A percentile compares a stretch with the other conserved stretches of the same genome.
Conservation (phyloP, 2,329 filamentous ascomycete genomes). For the Tolypocladium inflatum region DNA sequence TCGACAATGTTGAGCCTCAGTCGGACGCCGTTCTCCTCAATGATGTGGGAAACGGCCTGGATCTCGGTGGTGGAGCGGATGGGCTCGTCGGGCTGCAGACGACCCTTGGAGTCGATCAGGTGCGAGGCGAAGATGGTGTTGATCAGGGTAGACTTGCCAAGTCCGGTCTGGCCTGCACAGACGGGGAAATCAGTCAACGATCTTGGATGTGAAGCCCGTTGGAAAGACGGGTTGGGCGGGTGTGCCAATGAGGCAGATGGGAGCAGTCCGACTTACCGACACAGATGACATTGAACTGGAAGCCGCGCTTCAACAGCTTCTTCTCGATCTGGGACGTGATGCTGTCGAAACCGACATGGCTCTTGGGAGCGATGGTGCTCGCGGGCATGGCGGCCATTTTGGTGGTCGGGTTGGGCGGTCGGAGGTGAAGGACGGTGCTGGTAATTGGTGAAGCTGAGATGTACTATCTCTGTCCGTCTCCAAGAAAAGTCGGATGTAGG, state of each 20-base stretch:
- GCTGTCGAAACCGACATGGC: slow-evolving; percentile 99
- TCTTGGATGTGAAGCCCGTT: not conserved
- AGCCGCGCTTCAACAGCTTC: slow-evolving; percentile 98
- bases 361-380: slow-evolving; percentile 75
- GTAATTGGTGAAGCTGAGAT: slow-evolving; percentile 17
- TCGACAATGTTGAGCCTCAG: slow-evolving; percentile 98
- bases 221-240: not conserved
- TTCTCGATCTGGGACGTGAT: slow-evolving; percentile 99
- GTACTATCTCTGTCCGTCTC: slow-evolving; percentile 14
- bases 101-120: slow-evolving; percentile 97
- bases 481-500: slow-evolving; percentile 24
- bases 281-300: slow-evolving; percentile 99
- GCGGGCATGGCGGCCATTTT: slow-evolving; percentile 53
- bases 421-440: not conserved
- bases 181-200: slow-evolving; percentile 7
- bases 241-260: not conserved
- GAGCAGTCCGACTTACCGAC: slow-evolving; percentile 62
- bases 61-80: slow-evolving; percentile 97
- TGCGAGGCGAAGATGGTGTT: slow-evolving; percentile 99
- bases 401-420: slow-evolving; percentile 10
- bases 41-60: slow-evolving; percentile 94
- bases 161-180: slow-evolving; percentile 79
- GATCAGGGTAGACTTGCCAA: slow-evolving; percentile 98
- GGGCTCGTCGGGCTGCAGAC: slow-evolving; percentile 82
- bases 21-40: slow-evolving; percentile 98